Base-by-base conservation (phyloP, 768 basidiomycete species). In the Kwoniella shandongensis region DNA sequence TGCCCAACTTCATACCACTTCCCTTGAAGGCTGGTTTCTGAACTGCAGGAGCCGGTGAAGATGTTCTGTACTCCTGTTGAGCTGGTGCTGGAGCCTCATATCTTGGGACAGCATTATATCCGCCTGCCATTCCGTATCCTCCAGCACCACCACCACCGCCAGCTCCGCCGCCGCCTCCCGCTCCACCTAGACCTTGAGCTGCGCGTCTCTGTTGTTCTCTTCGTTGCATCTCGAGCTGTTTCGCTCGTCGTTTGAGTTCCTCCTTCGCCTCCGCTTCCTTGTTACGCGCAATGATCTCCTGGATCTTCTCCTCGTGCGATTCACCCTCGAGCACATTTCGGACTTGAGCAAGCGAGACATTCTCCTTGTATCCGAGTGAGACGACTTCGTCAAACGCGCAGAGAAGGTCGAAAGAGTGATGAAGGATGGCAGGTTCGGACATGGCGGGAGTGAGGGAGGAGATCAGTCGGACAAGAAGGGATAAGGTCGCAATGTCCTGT, bases 201-300 rank as follows among this genome's bases (percentile, higher is more conserved):
- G 86, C 79, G 20, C 91, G 86, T 58, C 85, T 82, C 65, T 94
- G 91, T 75, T 93, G 91, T 73, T 99, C 94, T 30, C 93, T 82
- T 39, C 94, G 85, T 73, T 98, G 96, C 86, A 96, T 89, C 77
- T 99, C 96, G 60, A 99, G 85, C 71, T 97, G 92, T 75, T 96
- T 96, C 0, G 96, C 93, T 27, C 94, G 87, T 38, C 96, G 86
- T 76, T 98, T 98, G 73, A 99, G 87, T 72, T 97, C 94, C 75
- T 99, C 96, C 75, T 99, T 99, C 1, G 94, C 96, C 71, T 99
- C 96, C 5, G 91, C 91, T 78, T 99, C 96, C 78, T 98, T 98
- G 81, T 99, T 98, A 88, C 89, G 83, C 11, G 92, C 88, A 66
- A 98, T 99, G 76, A 98, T 98, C 72, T 98, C 94, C 74, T 97